Evolutionary conservation across 306 rosid species (phyloP).

Genomic region (Castanospermum australe): DNA sequence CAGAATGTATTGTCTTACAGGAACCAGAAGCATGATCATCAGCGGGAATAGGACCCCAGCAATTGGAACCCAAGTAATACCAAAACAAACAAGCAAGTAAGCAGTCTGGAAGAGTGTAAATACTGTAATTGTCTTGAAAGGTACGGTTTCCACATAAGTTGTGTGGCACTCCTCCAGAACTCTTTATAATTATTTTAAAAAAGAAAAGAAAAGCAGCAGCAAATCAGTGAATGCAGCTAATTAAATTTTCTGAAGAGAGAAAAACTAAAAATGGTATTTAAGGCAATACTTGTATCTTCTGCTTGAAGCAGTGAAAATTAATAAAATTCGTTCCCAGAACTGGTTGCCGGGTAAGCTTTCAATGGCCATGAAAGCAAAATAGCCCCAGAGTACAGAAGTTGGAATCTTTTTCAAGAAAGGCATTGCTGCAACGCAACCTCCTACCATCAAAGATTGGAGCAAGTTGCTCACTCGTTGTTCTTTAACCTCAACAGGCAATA

Average conservation of each 20-base stretch:
- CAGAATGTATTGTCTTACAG: constrained; percentile 78
- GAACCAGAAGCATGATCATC: constrained; percentile 88
- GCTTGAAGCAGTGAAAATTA: constrained; percentile 66
- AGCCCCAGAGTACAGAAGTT: constrained; percentile 81
- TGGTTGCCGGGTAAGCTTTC: constrained; percentile 87
- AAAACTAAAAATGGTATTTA: background rate
- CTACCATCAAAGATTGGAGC: constrained; percentile 76
- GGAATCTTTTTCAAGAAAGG: constrained; percentile 78
- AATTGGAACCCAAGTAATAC: constrained; percentile 76
- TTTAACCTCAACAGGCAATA: constrained; percentile 79
- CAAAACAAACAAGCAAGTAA: constrained; percentile 76
- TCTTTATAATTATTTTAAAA: constrained; percentile 33
- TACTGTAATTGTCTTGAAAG: constrained; percentile 67
- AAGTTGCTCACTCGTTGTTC: constrained; percentile 84
- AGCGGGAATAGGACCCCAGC: constrained; percentile 84
- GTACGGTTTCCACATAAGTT: constrained; percentile 70
- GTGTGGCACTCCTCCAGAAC: constrained; percentile 65
- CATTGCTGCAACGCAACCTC: constrained; percentile 78
- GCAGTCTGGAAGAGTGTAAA: constrained; percentile 67
- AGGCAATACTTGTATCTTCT: constrained; percentile 69
- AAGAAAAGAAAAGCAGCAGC: background rate
- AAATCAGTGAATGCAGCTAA: constrained; percentile 15
- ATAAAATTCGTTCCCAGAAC: constrained; percentile 77
- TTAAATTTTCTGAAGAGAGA: background rate
- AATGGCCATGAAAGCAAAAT: constrained; percentile 86